Conservation (phyloP, 2,329 filamentous ascomycete species). For the Esteya vermicola region DNA sequence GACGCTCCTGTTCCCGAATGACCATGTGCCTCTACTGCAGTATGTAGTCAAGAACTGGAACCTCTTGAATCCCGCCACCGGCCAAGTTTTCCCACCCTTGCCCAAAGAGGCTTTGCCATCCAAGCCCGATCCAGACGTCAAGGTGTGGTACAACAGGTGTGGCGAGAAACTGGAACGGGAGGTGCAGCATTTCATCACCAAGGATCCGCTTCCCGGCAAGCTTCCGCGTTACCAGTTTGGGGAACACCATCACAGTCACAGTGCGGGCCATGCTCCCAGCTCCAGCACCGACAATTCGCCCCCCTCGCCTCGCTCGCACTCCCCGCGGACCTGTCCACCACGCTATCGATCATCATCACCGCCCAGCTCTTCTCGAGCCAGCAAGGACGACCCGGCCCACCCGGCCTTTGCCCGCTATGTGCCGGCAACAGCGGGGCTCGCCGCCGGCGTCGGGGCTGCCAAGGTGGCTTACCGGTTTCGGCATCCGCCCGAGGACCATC, state of each 20-base stretch:
- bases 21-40: constrained; percentile 74
- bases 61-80: constrained; percentile 60
- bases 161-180: constrained; percentile 55
- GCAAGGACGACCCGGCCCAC: constrained; percentile 22
- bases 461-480: constrained; percentile 15
- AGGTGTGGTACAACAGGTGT: constrained; percentile 72
- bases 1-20: constrained; percentile 71
- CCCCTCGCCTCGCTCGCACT: neutral
- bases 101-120: constrained; percentile 53
- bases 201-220: too few species aligned
- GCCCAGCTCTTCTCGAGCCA: constrained; percentile 1
- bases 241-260: too few species aligned
- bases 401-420: constrained; percentile 25
- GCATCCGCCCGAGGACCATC: constrained; percentile 19
- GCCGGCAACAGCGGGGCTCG: constrained; percentile 6
- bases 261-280: too few species aligned
- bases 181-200: too few species aligned
- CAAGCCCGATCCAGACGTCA: constrained; percentile 63
- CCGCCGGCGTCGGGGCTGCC: constrained; percentile 10
- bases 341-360: neutral
- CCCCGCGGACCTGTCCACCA: too few species aligned
- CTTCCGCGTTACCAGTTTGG: too few species aligned
- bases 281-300: constrained; percentile 3
- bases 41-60: constrained; percentile 65
- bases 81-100: constrained; percentile 48